Percentiles rank a stretch among this genome's conserved stretches.
phyloP scores from a whole-genome alignment of 495 filamentous ascomycete species.

The Neurospora tetraspora region DNA sequence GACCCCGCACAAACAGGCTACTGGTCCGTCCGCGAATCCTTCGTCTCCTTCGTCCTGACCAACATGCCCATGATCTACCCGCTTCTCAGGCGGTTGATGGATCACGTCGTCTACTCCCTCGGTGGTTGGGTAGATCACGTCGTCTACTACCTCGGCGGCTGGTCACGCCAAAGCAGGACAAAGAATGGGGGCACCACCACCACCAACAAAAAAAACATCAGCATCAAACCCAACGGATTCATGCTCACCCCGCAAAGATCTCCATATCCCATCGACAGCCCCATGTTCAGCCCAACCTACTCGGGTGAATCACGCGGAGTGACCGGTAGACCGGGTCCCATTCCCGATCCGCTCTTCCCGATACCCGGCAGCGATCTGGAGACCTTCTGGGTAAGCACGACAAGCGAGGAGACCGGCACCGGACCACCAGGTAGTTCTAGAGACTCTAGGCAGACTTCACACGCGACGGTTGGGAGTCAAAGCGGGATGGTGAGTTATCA shows the following conservation, averaged over 20 bases:
- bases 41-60: conserved; percentile 49
- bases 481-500: background rate
- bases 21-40: conserved; percentile 56
- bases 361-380: background rate
- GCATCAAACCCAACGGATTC: background rate
- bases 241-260: background rate
- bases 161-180: background rate
- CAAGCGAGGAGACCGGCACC: background rate
- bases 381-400: background rate
- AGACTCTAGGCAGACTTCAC: background rate
- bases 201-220: background rate
- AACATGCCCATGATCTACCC: conserved; percentile 55
- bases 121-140: background rate
- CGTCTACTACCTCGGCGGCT: conserved; percentile 5
- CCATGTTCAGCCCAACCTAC: background rate
- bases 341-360: background rate
- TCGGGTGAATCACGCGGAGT: background rate
- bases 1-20: conserved; percentile 43
- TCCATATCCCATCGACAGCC: background rate
- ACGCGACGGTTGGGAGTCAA: background rate
- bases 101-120: conserved; percentile 19
- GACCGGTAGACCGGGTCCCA: background rate
- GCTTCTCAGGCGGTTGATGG: conserved; percentile 22
- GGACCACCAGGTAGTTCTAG: background rate
- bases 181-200: background rate